phyloP scores from a whole-genome alignment of 352 stramenopile species.

The Phytophthora boehmeriae region DNA sequence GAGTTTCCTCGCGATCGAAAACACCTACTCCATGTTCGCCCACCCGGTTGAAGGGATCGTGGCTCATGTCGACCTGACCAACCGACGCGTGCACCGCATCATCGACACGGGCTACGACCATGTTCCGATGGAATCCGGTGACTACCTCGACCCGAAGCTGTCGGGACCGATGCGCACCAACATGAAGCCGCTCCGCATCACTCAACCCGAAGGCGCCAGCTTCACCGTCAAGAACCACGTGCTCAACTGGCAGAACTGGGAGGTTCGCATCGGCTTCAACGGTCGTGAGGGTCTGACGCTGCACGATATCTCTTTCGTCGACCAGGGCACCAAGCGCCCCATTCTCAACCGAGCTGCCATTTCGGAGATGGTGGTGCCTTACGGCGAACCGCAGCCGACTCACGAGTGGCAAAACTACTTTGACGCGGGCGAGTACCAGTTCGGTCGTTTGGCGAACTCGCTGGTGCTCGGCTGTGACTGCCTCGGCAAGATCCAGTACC shows the following conservation, averaged over 20 bases:
- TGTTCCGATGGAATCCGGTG: constrained; percentile 33
- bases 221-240: constrained; percentile 65
- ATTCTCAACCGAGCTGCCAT: constrained; percentile 64
- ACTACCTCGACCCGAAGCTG: constrained; percentile 40
- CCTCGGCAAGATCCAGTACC: constrained; percentile 83
- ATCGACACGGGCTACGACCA: constrained; percentile 42
- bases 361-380: constrained; percentile 84
- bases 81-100: constrained; percentile 31
- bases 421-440: constrained; percentile 66
- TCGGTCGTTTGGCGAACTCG: constrained; percentile 71
- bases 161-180: constrained; percentile 34
- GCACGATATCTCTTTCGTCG: constrained; percentile 61
- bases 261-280: constrained; percentile 81
- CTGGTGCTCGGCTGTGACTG: constrained; percentile 82
- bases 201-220: constrained; percentile 66
- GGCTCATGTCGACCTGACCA: constrained; percentile 42
- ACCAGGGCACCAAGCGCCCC: constrained; percentile 27
- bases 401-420: constrained; percentile 78
- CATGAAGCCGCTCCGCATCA: constrained; percentile 63
- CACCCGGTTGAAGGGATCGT: constrained; percentile 44
- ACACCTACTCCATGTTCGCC: constrained; percentile 44
- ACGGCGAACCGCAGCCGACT: constrained; percentile 62
- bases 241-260: constrained; percentile 81
- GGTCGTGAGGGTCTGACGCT: constrained; percentile 74
- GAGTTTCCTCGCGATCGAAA: constrained; percentile 32